Conservation (phyloP, 2,329 filamentous ascomycete species). For the Neonectria ditissima region DNA sequence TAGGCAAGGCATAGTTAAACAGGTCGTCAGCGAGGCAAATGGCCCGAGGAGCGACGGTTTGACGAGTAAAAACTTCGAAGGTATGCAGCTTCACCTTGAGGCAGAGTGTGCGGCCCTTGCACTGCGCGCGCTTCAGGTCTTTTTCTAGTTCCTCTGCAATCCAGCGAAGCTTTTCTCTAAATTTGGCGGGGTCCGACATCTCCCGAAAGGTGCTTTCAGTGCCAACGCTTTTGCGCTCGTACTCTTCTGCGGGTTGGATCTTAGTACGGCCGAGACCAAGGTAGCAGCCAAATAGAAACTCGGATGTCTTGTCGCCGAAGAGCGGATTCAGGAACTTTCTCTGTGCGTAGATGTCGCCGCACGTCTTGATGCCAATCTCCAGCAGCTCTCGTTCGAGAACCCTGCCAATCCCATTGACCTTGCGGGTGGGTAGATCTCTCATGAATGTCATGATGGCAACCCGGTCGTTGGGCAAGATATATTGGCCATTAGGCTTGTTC, state of each 20-base stretch:
- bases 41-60: constrained; percentile 79
- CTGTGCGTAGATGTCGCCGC: constrained; percentile 85
- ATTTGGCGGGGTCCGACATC: constrained; percentile 73
- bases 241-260: constrained; percentile 87
- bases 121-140: constrained; percentile 81
- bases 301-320: constrained; percentile 91
- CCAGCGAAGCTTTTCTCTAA: constrained; percentile 82
- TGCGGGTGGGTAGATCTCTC: constrained; percentile 83
- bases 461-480: constrained; percentile 77
- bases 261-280: constrained; percentile 88
- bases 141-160: constrained; percentile 89
- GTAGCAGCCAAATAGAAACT: constrained; percentile 86
- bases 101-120: constrained; percentile 90
- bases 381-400: constrained; percentile 93
- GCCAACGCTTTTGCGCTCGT: constrained; percentile 92
- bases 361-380: constrained; percentile 87
- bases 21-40: constrained; percentile 82
- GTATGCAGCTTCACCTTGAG: constrained; percentile 95
- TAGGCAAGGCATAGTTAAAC: constrained; percentile 83
- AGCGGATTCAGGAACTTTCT: constrained; percentile 79
- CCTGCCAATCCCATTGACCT: constrained; percentile 94
- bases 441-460: constrained; percentile 86
- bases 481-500: constrained; percentile 98
- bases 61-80: constrained; percentile 89
- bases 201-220: constrained; percentile 94